These are phyloP conservation scores for Eucalyptus polyanthemos DNA, from an alignment of 345 rosid genomes.

Conservation along the genomic window DNA sequence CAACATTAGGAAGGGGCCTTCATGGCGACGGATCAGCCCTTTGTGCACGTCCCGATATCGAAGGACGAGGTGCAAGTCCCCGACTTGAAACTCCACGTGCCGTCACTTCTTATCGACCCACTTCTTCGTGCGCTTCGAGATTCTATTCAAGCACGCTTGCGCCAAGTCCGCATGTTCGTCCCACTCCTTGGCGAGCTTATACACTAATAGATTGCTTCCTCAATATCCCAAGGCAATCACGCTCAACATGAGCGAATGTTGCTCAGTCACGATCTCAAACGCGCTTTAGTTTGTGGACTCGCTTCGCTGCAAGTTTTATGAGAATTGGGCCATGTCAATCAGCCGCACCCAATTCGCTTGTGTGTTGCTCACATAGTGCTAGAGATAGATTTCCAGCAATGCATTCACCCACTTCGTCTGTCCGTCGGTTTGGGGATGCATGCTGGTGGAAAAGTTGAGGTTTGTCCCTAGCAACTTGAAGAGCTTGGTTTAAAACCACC, in stretches of 20 bases:
- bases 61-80: too few relatives aligned
- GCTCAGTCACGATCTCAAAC: rapidly evolving
- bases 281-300: rapidly evolving
- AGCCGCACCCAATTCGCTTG: too few relatives aligned
- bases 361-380: too few relatives aligned
- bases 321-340: too few relatives aligned
- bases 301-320: rapidly evolving
- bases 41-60: rapidly evolving
- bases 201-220: rapidly evolving
- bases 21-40: rapidly evolving
- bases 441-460: too few relatives aligned
- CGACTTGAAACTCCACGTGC: too few relatives aligned
- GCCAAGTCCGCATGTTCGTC: too few relatives aligned
- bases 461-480: too few relatives aligned
- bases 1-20: too few relatives aligned
- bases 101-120: rapidly evolving
- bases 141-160: rapidly evolving
- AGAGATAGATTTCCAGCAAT: too few relatives aligned
- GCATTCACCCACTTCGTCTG: rapidly evolving
- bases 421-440: too few relatives aligned
- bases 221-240: rapidly evolving
- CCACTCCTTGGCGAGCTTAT: too few relatives aligned
- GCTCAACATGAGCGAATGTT: rapidly evolving
- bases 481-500: rapidly evolving
- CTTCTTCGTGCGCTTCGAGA: rapidly evolving